Evolutionary conservation across 2,329 filamentous ascomycete genomes (phyloP), one percentile per base, ranked within the genome.

Genomic region (Thelonectria rubi): DNA sequence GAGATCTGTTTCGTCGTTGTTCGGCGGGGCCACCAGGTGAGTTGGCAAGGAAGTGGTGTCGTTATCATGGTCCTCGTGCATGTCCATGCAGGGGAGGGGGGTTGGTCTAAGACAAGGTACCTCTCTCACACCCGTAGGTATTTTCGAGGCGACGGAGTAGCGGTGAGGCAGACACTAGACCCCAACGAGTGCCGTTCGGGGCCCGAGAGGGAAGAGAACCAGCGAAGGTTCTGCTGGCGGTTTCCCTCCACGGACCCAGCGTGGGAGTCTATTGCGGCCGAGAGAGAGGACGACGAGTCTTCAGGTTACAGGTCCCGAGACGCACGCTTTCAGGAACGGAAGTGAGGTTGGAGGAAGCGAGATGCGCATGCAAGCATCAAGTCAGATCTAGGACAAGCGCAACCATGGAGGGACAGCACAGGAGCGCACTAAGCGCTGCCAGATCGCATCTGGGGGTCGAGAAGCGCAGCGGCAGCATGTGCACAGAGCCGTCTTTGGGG

Each of bases 401-500:
- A 47, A 58, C 51, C 50, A 46, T 52, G 63, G 61, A 69, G 60
- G 68, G 64, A 70, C 47, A 70, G 66, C 53, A 70, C 65, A 72
- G 66, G 69, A 69, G 68, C 59, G 69, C 69, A 72, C 69, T 72
- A 72, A 69, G 61, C 63, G 66, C 68, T 72, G 69, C 69, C 68
- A 72, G 69, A 72, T 72, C 69, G 65, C 68, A 72, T 72, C 69
- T 63, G 63, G 66, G 65, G 67, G 57, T 59, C 63, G 58, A 64
- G 63, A 67, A 67, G 60, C 61, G 63, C 66, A 69, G 66, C 69
- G 67, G 69, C 66, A 71, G 66, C 60, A 70, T 69, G 69, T 71
- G 65, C 69, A 66, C 67, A 70, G 64, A 70, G 69, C 64, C 67
- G 58, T 55, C 65, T 58, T 65, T 58, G 62, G 64, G 26, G 61